Base-by-base conservation (phyloP, 768 basidiomycete species). In the Leccinum rimulosum region DNA sequence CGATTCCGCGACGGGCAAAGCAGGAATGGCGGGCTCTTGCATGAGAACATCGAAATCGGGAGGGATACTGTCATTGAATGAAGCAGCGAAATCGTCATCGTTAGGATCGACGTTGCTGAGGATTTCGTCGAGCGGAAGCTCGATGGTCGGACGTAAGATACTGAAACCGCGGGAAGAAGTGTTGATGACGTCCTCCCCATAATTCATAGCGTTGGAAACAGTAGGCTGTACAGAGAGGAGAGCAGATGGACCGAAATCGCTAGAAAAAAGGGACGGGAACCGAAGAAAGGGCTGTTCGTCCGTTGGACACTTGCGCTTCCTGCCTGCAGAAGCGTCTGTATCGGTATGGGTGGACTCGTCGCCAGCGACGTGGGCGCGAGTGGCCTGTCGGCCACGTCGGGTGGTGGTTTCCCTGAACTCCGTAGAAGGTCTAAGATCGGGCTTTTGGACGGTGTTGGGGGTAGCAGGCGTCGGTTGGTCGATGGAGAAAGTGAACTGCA, bases 401-500 rank as follows among this genome's bases (percentile, higher is more conserved):
- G 64, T 59, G 58, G 74, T 65, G 2, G 77, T 70, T 60, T 85
- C 84, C 67, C 78, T 82, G 76, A 87, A 86, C 64, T 88, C 86
- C 1, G 79, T 73, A n/a, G 84, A 86, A 9, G 86, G 87, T 67
- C 83, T 84, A 22, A 84, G 74, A 70, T 87, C 84, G 6, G 86
- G 87, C 70, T 88, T 89, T 66, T 82, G 81, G 62, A 82, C 81
- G 22, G 75, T 65, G 60, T 78, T 79, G 15, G 80, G 73, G 14
- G 71, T 71, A 22, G 81, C 70, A 2, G 82, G 78, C 15, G 76
- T 66, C 17, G 86, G 87, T 60, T 88, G 85, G 73, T 93, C 91
- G 64, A 93, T 80, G 64, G 88, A 87, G 73, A 93, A 93, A 1
- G 91, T 93, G 75, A 92, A 93, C 65, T 94, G 91, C 90, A 93